These are phyloP conservation scores for Pseudogymnoascus sp. DNA, from an alignment of 2,329 filamentous ascomycete species.

Conservation along the genomic window DNA sequence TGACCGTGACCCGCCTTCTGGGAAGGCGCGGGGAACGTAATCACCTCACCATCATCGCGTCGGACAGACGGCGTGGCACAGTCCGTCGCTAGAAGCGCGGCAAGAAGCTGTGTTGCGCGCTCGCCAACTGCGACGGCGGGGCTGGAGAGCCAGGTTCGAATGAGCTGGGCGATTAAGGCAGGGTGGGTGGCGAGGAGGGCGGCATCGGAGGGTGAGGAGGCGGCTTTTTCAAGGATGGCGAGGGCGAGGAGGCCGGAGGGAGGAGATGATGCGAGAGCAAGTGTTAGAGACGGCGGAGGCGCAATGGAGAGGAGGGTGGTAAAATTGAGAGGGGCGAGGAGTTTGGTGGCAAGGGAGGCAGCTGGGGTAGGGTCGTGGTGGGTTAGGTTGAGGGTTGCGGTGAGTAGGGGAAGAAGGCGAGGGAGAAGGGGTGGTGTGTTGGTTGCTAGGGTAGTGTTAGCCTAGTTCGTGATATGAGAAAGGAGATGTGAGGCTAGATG, in stretches of 20 bases:
- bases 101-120: constrained; percentile 41
- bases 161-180: constrained; percentile 39
- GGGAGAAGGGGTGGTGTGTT: constrained; percentile 46
- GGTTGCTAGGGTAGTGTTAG: constrained; percentile 32
- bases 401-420: constrained; percentile 45
- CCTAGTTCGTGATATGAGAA: background rate
- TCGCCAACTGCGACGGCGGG: constrained; percentile 49
- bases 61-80: constrained; percentile 30
- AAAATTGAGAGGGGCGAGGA: constrained; percentile 47
- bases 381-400: constrained; percentile 43
- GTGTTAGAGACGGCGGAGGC: constrained; percentile 41
- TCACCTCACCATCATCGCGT: constrained; percentile 19
- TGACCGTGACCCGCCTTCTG: constrained; percentile 31
- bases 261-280: constrained; percentile 45
- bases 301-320: constrained; percentile 43
- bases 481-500: background rate
- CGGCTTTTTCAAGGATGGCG: constrained; percentile 47
- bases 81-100: constrained; percentile 48
- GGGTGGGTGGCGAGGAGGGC: constrained; percentile 44
- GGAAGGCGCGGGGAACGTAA: constrained; percentile 27
- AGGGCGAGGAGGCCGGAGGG: constrained; percentile 52
- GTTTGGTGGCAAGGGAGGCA: constrained; percentile 46
- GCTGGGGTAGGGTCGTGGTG: constrained; percentile 43
- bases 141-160: constrained; percentile 45
- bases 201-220: constrained; percentile 39